phyloP scores from a whole-genome alignment of 176 grass and related monocot genomes.

The Musa itinerans region DNA sequence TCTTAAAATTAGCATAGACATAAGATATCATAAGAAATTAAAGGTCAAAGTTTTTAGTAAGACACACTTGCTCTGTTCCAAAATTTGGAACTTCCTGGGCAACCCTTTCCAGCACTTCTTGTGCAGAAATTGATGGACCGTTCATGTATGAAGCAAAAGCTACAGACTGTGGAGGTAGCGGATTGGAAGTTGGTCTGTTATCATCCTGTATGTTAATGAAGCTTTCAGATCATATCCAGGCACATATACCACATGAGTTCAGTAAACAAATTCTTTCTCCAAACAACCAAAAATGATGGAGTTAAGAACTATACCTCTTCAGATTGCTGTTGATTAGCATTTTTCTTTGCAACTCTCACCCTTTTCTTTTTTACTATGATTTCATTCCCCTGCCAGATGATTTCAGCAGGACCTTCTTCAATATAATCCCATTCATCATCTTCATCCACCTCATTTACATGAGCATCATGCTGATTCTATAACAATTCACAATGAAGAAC shows the following conservation, averaged over 20 bases:
- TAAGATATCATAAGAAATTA: not conserved
- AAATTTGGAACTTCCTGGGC: constrained; percentile 95
- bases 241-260: not conserved
- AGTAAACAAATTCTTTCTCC: not conserved
- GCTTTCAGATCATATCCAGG: constrained; percentile 13
- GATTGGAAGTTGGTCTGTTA: constrained; percentile 92
- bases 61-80: constrained; percentile 80
- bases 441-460: constrained; percentile 28
- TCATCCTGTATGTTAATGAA: constrained; percentile 42
- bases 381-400: constrained; percentile 93
- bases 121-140: constrained; percentile 52
- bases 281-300: not conserved
- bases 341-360: constrained; percentile 57
- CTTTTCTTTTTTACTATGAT: constrained; percentile 98
- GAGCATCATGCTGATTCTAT: constrained; percentile 43
- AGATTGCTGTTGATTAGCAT: constrained; percentile 26
- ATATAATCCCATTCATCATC: constrained; percentile 81
- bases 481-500: constrained; percentile 6
- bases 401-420: constrained; percentile 76
- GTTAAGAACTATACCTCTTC: constrained; percentile 43
- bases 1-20: not conserved
- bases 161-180: constrained; percentile 60
- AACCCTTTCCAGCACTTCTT: constrained; percentile 79
- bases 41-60: constrained; percentile 10
- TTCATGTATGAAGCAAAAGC: constrained; percentile 45